Evolutionary conservation across 441 rosid genomes (phyloP).

Genomic region (Mallotus repandus): DNA sequence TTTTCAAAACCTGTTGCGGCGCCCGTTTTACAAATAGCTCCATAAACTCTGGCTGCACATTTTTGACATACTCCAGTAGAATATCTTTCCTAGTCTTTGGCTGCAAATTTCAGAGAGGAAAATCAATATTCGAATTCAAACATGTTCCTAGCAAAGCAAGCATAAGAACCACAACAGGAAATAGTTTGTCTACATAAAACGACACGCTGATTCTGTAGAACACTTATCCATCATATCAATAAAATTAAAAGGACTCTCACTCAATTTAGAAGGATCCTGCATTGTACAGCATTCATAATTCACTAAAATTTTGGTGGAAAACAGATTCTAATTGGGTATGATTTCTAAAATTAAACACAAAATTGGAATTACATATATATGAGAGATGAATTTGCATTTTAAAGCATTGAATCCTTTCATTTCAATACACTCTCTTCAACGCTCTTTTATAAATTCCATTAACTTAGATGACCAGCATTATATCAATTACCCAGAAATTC

Average conservation of each 20-base stretch:
- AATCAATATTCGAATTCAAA: slow-evolving; percentile 23
- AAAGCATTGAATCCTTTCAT: too few relatives aligned
- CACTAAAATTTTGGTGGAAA: too few relatives aligned
- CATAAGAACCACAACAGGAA: background rate
- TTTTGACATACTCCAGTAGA: slow-evolving; percentile 88
- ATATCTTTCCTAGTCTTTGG: slow-evolving; percentile 77
- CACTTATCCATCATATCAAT: background rate
- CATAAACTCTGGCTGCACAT: slow-evolving; percentile 95
- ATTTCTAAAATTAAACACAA: too few relatives aligned
- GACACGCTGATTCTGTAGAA: background rate
- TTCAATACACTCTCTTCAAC: too few relatives aligned
- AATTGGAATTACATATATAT: too few relatives aligned
- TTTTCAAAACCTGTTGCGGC: slow-evolving; percentile 62
- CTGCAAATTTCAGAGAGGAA: slow-evolving; percentile 31
- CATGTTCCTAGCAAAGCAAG: slow-evolving; percentile 10
- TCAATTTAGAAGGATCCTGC: background rate
- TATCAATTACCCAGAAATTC: too few relatives aligned
- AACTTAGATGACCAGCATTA: too few relatives aligned
- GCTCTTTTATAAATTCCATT: too few relatives aligned
- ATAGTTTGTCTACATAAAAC: background rate
- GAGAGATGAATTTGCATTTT: too few relatives aligned
- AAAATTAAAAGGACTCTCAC: background rate
- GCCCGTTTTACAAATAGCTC: slow-evolving; percentile 90
- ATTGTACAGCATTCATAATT: too few relatives aligned
- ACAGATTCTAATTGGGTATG: too few relatives aligned